Conservation (phyloP, 495 filamentous ascomycete genomes). For the Bacidia gigantensis region DNA sequence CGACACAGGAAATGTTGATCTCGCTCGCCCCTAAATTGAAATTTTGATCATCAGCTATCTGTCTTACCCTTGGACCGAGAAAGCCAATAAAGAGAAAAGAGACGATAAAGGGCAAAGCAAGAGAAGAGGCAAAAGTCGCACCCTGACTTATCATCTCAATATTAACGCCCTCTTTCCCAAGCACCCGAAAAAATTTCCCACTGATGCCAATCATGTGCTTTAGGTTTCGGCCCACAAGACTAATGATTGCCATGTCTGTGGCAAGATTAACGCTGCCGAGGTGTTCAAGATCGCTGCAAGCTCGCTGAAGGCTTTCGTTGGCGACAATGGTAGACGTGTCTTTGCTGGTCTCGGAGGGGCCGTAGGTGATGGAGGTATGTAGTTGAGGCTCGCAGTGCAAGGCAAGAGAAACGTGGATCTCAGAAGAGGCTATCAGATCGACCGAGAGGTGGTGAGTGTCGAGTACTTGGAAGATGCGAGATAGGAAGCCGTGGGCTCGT, state of each 20-base stretch:
- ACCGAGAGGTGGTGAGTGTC: slow-evolving; percentile 69
- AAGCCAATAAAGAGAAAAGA: no score
- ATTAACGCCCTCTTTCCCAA: no score
- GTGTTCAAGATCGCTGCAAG: slow-evolving; percentile 53
- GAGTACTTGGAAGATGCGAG: slow-evolving; percentile 74
- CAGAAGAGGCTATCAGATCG: slow-evolving; percentile 46
- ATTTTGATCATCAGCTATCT: no score
- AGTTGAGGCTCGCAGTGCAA: slow-evolving; percentile 50
- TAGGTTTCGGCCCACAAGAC: slow-evolving; percentile 83
- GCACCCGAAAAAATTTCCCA: slow-evolving; percentile 78
- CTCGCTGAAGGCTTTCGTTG: slow-evolving; percentile 52
- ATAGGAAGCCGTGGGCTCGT: slow-evolving; percentile 81
- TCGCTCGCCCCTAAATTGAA: no score
- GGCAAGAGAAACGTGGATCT: slow-evolving; percentile 93
- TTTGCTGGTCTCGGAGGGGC: slow-evolving; percentile 39
- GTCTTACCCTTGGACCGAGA: no score
- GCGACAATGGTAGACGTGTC: slow-evolving; percentile 37
- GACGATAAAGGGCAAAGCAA: no score
- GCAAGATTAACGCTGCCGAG: slow-evolving; percentile 79
- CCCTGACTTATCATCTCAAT: no score
- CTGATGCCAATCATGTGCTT: slow-evolving; percentile 87
- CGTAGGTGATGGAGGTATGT: slow-evolving; percentile 26
- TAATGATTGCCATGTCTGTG: slow-evolving; percentile 79
- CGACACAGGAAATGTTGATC: no score
- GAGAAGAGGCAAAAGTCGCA: no score